These are phyloP conservation scores for Epichloe baconii DNA, from an alignment of 2,329 filamentous ascomycete genomes.

Conservation along the genomic window DNA sequence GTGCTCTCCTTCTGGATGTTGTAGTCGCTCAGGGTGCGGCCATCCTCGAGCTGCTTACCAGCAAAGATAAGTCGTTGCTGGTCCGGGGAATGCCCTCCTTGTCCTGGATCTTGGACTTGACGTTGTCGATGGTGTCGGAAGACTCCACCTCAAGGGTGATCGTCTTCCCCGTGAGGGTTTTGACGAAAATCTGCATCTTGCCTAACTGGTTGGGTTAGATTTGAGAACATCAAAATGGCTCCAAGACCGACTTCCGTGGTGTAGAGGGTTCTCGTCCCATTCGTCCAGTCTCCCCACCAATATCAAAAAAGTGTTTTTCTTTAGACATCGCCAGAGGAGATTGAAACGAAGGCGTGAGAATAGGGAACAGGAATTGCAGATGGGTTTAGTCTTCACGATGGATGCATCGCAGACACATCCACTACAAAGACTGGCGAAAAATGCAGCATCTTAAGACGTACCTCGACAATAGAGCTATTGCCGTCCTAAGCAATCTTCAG, in stretches of 20 bases:
- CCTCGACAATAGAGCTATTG: constrained; percentile 48
- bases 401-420: constrained; percentile 17
- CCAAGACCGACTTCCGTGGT: not conserved
- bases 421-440: constrained; percentile 13
- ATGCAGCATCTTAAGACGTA: constrained; percentile 43
- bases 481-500: constrained; percentile 51
- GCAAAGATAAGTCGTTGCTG: constrained; percentile 99
- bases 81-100: constrained; percentile 99
- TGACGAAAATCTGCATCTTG: constrained; percentile 69
- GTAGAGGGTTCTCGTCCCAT: not conserved
- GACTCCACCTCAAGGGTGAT: constrained; percentile 99
- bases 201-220: constrained; percentile 37
- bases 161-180: constrained; percentile 96
- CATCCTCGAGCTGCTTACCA: constrained; percentile 99
- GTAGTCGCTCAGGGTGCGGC: constrained; percentile 98
- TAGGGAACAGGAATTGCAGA: constrained; percentile 4
- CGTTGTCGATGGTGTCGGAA: constrained; percentile 99
- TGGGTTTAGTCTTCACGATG: constrained; percentile 18
- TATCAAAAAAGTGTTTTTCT: not conserved
- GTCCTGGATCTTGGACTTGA: constrained; percentile 97
- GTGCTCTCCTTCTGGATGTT: constrained; percentile 99
- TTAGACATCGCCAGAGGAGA: constrained; percentile 1
- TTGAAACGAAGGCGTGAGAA: constrained; percentile 7
- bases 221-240: constrained; percentile 3
- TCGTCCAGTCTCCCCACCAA: not conserved